A percentile compares a stretch with the other conserved stretches of the same genome.
Conservation (phyloP, 176 grass and related monocot species). For the Coix lacrymajobi region DNA sequence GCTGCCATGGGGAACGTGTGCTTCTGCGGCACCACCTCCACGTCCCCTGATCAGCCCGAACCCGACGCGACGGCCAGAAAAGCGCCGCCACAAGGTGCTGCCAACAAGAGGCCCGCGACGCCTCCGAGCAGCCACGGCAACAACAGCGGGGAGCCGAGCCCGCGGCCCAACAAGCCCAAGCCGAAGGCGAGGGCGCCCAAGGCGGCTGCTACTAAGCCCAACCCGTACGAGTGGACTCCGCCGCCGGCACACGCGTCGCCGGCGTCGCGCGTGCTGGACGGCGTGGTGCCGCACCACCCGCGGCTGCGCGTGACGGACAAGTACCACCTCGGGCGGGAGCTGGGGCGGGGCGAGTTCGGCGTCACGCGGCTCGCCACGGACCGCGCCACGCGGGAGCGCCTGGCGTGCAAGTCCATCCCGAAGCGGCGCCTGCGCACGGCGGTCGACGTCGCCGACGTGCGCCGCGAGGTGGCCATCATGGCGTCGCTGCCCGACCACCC, state of each 20-base stretch:
- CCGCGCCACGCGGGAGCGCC: slow-evolving; percentile 40
- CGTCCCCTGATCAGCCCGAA: not conserved
- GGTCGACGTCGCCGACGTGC: slow-evolving; percentile 69
- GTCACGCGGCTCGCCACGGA: slow-evolving; percentile 63
- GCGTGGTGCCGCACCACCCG: slow-evolving; percentile 60
- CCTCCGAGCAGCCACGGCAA: slow-evolving; percentile 16
- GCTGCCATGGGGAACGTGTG: slow-evolving; percentile 48
- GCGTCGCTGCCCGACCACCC: slow-evolving; percentile 61
- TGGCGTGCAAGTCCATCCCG: slow-evolving; percentile 80
- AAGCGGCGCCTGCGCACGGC: slow-evolving; percentile 56
- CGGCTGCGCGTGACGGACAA: slow-evolving; percentile 56
- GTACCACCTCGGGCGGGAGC: slow-evolving; percentile 53
- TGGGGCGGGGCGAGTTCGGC: slow-evolving; percentile 64
- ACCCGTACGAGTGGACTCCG: slow-evolving; percentile 10
- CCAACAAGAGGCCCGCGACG: slow-evolving; percentile 15
- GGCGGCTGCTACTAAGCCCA: not conserved
- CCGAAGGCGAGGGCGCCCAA: not conserved
- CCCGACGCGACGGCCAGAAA: not conserved
- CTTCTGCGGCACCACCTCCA: slow-evolving; percentile 30
- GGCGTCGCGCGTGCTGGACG: slow-evolving; percentile 44
- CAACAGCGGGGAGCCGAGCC: not conserved
- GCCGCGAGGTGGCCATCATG: slow-evolving; percentile 76
- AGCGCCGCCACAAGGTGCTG: not conserved
- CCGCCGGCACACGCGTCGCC: not conserved
- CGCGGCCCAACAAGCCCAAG: not conserved